Evolutionary conservation across 768 basidiomycete genomes (phyloP), one percentile per base, ranked within the genome.

Genomic region (Chalciporus pseudorubinellus): DNA sequence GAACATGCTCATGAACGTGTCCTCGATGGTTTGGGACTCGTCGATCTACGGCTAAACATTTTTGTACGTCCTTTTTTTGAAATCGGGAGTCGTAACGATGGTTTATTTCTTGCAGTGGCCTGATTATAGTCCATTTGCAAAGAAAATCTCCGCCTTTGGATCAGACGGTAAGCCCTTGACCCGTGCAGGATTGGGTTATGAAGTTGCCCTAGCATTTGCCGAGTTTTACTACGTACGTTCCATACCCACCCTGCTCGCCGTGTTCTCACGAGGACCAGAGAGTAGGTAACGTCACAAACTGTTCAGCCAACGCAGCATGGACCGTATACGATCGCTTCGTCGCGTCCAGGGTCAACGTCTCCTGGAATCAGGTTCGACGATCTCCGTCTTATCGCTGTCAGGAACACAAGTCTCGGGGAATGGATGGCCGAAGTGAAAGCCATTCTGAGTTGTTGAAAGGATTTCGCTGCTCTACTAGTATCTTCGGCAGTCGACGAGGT

Each of bases 161-260:
- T 44, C 22, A 16, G 55, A 58, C 4, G 50, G 56, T 3, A 60
- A 53, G 33, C 49, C 56, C 4, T 33, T 67, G 20, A 62, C 55
- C 34, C 64, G 62, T 20, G 60, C 56, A 22, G 53, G 47, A 51
- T 54, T 66, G 46, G 64, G 64, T 44, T 62, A 64, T 10, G 63
- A 66, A 20, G 65, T 62, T 28, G 57, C 64, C 40, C 57, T 65
- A 39, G 65, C 64, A 9, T 66, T 66, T 56, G 62, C 65, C 46
- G 65, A 65, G 22, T 62, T 66, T n/a, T 56, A 67, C 51, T 62
- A 55, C 33, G 64, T 66, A 58, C 46, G 65, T 60, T 10, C 10
- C 33, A 24, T 18, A 24, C 22, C 41, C 16, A 24, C 46, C 29
- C 36, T 24, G 24, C 21, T 40, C 14, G 16, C 19, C 9, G 20